Conservation (phyloP, 768 basidiomycete genomes). For the Royoungia palumana region DNA sequence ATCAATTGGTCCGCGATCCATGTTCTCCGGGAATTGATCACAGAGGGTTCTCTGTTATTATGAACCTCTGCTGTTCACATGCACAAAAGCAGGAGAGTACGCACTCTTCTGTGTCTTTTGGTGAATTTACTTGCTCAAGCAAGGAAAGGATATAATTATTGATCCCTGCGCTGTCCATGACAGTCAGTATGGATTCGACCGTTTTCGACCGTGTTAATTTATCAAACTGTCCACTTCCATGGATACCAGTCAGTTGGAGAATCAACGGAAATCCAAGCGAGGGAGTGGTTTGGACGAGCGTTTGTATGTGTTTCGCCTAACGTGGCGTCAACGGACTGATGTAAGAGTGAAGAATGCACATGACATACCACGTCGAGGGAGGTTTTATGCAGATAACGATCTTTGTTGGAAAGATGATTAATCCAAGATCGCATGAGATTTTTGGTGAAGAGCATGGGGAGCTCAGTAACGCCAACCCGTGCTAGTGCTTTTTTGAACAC, state of each 20-base stretch:
- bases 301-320: conserved; percentile 73
- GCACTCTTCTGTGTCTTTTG: conserved; percentile 42
- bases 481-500: conserved; percentile 79
- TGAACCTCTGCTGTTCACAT: conserved; percentile 11
- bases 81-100: conserved; percentile 7
- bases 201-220: conserved; percentile 90
- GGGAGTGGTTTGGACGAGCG: conserved; percentile 71
- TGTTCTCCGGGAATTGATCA: conserved; percentile 52
- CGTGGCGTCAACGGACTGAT: not conserved
- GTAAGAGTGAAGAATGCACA: not conserved
- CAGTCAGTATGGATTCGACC: conserved; percentile 76
- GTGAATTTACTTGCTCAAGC: conserved; percentile 56
- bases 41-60: conserved; percentile 40
- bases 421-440: conserved; percentile 98
- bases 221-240: conserved; percentile 89
- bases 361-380: conserved; percentile 73
- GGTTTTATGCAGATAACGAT: conserved; percentile 87
- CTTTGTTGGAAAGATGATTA: conserved; percentile 85
- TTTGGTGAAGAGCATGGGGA: conserved; percentile 88
- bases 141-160: conserved; percentile 73
- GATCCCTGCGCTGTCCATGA: conserved; percentile 72
- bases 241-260: conserved; percentile 74
- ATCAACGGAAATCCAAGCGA: conserved; percentile 82
- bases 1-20: conserved; percentile 90
- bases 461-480: conserved; percentile 56